Conservation (phyloP, 164 flowering plant species). For the Annona cherimola region DNA sequence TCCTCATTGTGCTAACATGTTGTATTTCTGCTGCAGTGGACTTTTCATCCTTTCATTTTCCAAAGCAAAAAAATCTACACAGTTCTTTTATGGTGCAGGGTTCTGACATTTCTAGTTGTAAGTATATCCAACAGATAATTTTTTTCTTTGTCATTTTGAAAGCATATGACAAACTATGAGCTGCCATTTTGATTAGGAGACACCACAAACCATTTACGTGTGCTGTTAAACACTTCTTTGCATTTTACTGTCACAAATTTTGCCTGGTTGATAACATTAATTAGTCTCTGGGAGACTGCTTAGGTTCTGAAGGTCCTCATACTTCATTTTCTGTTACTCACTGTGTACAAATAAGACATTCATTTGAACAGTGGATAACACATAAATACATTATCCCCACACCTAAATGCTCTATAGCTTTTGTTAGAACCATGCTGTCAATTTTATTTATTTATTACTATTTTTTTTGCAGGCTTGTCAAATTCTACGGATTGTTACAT, state of each 20-base stretch:
- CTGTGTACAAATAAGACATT: too few relatives aligned
- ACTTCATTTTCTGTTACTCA: too few relatives aligned
- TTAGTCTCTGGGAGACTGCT: too few relatives aligned
- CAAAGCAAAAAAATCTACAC: constrained; percentile 94
- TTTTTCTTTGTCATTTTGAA: neutral
- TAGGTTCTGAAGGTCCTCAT: too few relatives aligned
- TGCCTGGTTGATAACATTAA: too few relatives aligned
- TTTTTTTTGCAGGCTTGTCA: constrained; percentile 63
- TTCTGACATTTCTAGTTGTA: constrained; percentile 90
- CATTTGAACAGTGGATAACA: neutral
- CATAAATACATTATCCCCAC: neutral
- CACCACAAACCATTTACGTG: neutral
- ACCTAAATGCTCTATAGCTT: neutral
- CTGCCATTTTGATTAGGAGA: neutral
- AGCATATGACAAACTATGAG: neutral
- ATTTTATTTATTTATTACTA: neutral
- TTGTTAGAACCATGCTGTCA: neutral
- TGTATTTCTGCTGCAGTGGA: constrained; percentile 75
- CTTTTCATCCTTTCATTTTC: constrained; percentile 87
- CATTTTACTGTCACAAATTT: neutral
- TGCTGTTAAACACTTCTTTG: neutral
- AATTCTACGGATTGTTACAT: constrained; percentile 75
- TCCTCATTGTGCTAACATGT: constrained; percentile 1
- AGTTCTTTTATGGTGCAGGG: constrained; percentile 96
- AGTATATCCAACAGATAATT: constrained; percentile 25